Base-by-base conservation (phyloP, 495 filamentous ascomycete species). In the Penicillium herquei region DNA sequence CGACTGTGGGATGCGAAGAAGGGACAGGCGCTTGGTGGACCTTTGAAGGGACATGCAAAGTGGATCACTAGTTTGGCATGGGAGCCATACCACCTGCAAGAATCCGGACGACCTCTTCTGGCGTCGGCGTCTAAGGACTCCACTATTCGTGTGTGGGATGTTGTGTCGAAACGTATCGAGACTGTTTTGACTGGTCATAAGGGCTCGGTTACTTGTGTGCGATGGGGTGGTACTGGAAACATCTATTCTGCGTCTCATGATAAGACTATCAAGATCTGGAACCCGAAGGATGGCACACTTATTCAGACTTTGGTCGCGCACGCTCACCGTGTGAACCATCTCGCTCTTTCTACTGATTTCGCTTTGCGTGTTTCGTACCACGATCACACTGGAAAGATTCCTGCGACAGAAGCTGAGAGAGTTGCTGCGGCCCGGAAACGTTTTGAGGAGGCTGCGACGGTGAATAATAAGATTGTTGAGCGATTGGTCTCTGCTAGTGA, bases 271-370 rank as follows among this genome's bases (percentile, higher is more conserved):
- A 94, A 94, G 57, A 84, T 96, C 8, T 99, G 95, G 93, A 85
- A 92, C 62, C 81, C 90, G 7, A 77, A 81, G 18, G 84, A 86
- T 51, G 92, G 92, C 7, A 90, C 87, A 0, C 74, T 97, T 13
- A 77, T 89, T 39, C 87, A 95, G 67, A 90, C 84, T 1, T 74
- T 98, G 33, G 84, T 84, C 1, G 79, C 87, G 1, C 95, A 99
- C 66, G 90, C 90, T 1, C 93, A 97, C 69, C 95, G 94, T 81
- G 87, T 99, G 9, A 99, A 99, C 71, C 91, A 98, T 67, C 84
- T 99, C 9, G 91, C 94, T 0, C 79, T 99, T 7, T 97, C 92
- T 3, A 96, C 91, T 1, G 95, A 98, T 67, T 89, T 89, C 61
- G 91, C 86, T n/a, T 78, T 97, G 14, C 85, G 92, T 48, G 96